These are phyloP conservation scores for Phragmites australis DNA, from an alignment of 176 grass and related monocot species.

Conservation along the genomic window DNA sequence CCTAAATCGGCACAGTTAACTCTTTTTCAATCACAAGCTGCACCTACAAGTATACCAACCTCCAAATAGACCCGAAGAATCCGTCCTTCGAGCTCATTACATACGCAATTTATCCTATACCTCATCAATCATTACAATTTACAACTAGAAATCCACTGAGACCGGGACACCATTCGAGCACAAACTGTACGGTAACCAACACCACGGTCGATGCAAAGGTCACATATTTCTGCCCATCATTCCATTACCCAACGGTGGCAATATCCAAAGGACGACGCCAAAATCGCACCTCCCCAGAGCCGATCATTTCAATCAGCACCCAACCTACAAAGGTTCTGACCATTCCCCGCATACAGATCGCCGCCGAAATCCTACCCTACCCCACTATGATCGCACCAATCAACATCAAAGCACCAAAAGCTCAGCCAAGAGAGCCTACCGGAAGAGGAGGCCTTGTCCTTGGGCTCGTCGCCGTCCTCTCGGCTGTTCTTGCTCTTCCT, in stretches of 20 bases:
- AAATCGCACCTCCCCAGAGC: not conserved
- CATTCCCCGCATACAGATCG: not conserved
- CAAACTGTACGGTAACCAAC: not conserved
- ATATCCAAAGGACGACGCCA: not conserved
- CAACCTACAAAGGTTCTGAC: slow-evolving; percentile 17
- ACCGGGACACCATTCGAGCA: not conserved
- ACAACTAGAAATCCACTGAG: not conserved
- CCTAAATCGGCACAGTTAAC: not conserved
- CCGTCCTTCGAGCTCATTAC: not conserved
- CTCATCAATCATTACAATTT: not conserved
- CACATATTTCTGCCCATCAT: not conserved
- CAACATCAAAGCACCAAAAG: not conserved
- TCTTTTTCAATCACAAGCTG: not conserved
- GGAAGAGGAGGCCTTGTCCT: slow-evolving; percentile 41
- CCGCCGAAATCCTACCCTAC: slow-evolving; percentile 29
- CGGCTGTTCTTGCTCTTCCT: slow-evolving; percentile 50
- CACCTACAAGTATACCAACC: not conserved
- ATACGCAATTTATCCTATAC: not conserved
- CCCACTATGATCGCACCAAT: not conserved
- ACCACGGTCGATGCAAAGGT: not conserved
- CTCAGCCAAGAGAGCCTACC: slow-evolving; percentile 30
- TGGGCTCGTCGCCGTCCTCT: slow-evolving; percentile 41
- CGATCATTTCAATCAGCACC: slow-evolving; percentile 16
- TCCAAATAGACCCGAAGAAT: not conserved
- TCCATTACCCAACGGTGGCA: not conserved